Percentiles rank a stretch among this genome's conserved stretches.
phyloP scores from a whole-genome alignment of 495 filamentous ascomycete genomes.

The Penicillium fimorum region DNA sequence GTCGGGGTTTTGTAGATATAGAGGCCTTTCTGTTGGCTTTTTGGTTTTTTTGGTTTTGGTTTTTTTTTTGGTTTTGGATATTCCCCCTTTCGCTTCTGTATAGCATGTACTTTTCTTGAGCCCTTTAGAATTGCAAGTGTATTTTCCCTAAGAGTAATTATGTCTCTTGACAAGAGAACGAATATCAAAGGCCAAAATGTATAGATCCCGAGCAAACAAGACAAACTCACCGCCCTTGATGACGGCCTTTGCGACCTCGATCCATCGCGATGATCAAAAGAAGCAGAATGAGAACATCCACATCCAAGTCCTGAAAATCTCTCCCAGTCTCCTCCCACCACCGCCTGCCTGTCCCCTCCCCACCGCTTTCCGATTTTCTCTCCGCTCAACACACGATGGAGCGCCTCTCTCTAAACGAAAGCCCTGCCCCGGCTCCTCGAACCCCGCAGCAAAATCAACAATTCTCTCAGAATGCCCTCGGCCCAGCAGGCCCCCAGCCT shows the following conservation, averaged over 20 bases:
- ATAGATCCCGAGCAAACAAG: constrained; percentile 17
- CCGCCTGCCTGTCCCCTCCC: constrained; percentile 9
- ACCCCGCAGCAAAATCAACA: constrained; percentile 29
- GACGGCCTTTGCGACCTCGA: constrained; percentile 9
- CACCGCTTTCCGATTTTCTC: constrained; percentile 4
- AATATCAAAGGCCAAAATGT: background rate
- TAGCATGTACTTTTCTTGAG: constrained; percentile 5
- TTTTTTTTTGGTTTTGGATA: constrained; percentile 1
- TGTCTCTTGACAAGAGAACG: background rate
- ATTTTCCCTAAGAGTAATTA: background rate
- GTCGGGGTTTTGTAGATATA: constrained; percentile 30
- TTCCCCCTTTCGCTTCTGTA: constrained; percentile 15
- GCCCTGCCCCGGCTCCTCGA: constrained; percentile 28
- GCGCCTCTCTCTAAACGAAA: constrained; percentile 42
- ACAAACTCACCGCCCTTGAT: constrained; percentile 28
- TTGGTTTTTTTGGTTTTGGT: background rate
- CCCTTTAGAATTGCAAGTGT: background rate
- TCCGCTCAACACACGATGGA: constrained; percentile 34
- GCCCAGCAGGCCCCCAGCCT: constrained; percentile 23
- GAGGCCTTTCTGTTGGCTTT: background rate
- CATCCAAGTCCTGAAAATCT: background rate
- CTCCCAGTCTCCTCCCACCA: background rate
- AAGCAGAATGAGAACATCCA: constrained; percentile 6
- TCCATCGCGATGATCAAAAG: background rate
- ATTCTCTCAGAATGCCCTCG: constrained; percentile 24